A percentile compares a stretch with the other conserved stretches of the same genome.
Conservation (phyloP, 495 filamentous ascomycete species). For the Xylaria curta region DNA sequence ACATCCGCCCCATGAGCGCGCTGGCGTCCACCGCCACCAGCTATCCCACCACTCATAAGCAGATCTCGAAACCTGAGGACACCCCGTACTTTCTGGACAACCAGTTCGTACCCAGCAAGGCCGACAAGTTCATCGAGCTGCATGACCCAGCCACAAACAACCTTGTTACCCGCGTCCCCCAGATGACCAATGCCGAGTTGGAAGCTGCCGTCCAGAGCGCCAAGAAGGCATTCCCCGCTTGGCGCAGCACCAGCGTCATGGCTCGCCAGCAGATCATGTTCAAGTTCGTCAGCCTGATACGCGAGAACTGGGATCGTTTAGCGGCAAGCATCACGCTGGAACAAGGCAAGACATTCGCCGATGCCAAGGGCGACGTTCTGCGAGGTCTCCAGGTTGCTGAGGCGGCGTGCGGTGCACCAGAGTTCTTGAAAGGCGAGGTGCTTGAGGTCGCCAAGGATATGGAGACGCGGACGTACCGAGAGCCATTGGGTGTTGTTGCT, state of each 20-base stretch:
- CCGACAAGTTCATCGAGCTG: slow-evolving; percentile 87
- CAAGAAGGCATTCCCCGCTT: slow-evolving; percentile 86
- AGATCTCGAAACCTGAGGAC: slow-evolving; percentile 73
- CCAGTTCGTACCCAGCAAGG: slow-evolving; percentile 76
- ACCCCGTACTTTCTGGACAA: slow-evolving; percentile 95
- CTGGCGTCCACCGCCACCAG: slow-evolving; percentile 67
- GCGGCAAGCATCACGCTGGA: slow-evolving; percentile 96
- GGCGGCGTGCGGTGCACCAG: slow-evolving; percentile 92
- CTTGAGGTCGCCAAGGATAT: slow-evolving; percentile 98
- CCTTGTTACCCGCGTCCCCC: slow-evolving; percentile 95
- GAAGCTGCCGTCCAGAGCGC: slow-evolving; percentile 86
- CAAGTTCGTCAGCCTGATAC: slow-evolving; percentile 87
- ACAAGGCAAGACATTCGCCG: slow-evolving; percentile 97
- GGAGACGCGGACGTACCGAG: slow-evolving; percentile 92
- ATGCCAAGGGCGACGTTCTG: slow-evolving; percentile 94
- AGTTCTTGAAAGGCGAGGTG: slow-evolving; percentile 91
- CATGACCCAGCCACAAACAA: slow-evolving; percentile 97
- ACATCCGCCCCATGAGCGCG: slow-evolving; percentile 58
- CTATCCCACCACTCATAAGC: slow-evolving; percentile 84
- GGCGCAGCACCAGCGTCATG: slow-evolving; percentile 84
- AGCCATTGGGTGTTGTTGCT: slow-evolving; percentile 93
- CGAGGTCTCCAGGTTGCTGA: slow-evolving; percentile 96
- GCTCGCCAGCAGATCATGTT: slow-evolving; percentile 96
- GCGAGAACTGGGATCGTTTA: slow-evolving; percentile 93
- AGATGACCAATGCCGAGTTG: slow-evolving; percentile 90